Evolutionary conservation across 192 early-diverging fungal genomes (phyloP), one percentile per base, ranked within the genome.

Genomic region (Allomyces macrogynus): DNA sequence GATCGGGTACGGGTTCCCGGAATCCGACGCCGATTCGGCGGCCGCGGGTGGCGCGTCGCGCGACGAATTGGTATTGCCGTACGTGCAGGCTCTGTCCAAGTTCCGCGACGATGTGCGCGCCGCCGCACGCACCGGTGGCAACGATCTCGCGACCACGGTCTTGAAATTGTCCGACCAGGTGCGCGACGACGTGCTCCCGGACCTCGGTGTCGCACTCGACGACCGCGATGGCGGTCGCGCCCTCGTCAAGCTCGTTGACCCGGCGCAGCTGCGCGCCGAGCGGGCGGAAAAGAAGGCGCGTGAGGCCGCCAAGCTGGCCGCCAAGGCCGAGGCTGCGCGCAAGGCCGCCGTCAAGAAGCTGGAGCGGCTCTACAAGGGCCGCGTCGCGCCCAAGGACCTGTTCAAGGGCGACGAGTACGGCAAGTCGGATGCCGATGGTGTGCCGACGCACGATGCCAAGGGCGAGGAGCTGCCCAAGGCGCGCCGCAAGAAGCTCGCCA

Each of bases 181-280:
- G 49, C 87, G 95, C 62, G 93, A 98, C 75, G 78, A 82, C 22
- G 88, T 90, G 60, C 79, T 96, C 43, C 85, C 90, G 18, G 83
- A 89, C 57, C 74, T 95, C n/a, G 91, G 91, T 24, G 87, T 98
- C 14, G 79, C 85, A 1, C 77, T 98, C 65, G 95, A 95, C 69
- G 95, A 98, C 75, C 88, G 90, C 65, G 95, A 93, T 64, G 91
- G 90, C 72, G 92, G 93, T 26, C 86, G 81, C 64, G 93, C 95
- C 1, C 77, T 96, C 67, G 86, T 95, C 72, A 98, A 95, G 74
- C 75, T 96, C 66, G 86, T 89, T 14, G 86, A 89, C 66, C 82
- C 83, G 12, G 80, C 84, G 61, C 84, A 85, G 74, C 63, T 84
- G 26, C 79, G 77, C 11, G 77, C 81, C 71, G 78, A 76, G 32